phyloP scores from a whole-genome alignment of 257 asterid genomes.

The Verbena officinalis region DNA sequence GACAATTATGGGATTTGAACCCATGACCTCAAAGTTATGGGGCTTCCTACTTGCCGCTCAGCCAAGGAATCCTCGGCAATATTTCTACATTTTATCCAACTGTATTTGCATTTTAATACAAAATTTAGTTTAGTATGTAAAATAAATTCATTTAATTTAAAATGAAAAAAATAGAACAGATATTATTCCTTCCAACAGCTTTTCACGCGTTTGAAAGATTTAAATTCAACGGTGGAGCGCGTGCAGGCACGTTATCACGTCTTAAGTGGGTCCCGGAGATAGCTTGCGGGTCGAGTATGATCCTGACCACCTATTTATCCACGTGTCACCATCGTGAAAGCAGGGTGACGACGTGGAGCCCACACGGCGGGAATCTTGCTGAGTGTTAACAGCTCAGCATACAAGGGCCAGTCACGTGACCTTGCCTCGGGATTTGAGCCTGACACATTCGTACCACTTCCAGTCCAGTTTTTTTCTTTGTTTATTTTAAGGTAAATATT shows the following conservation, averaged over 20 bases:
- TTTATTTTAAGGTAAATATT: too few species aligned
- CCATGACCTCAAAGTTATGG: too few species aligned
- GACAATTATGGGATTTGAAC: too few species aligned
- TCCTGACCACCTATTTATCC: slow-evolving; percentile 14
- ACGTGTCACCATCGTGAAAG: slow-evolving; percentile 13
- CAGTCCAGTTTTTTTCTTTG: not conserved
- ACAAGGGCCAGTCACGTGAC: slow-evolving; percentile 44
- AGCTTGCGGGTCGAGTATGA: slow-evolving; percentile 42
- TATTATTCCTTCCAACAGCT: too few species aligned
- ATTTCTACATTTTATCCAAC: too few species aligned
- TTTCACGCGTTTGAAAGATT: too few species aligned
- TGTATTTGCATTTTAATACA: too few species aligned
- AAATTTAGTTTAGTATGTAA: too few species aligned
- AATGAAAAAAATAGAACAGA: too few species aligned
- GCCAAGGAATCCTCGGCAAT: too few species aligned
- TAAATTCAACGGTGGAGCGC: slow-evolving; percentile 15
- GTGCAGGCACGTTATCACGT: slow-evolving; percentile 41
- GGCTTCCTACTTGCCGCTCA: too few species aligned
- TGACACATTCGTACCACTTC: slow-evolving; percentile 12
- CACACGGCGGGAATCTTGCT: slow-evolving; percentile 37
- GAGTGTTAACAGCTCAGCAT: slow-evolving; percentile 36
- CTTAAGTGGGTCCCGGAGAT: slow-evolving; percentile 28
- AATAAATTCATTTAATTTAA: too few species aligned
- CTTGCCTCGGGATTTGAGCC: slow-evolving; percentile 40
- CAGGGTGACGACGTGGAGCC: slow-evolving; percentile 24